Evolutionary conservation across 1,139 yeast species (phyloP).

Genomic region (Pichia sp.): DNA sequence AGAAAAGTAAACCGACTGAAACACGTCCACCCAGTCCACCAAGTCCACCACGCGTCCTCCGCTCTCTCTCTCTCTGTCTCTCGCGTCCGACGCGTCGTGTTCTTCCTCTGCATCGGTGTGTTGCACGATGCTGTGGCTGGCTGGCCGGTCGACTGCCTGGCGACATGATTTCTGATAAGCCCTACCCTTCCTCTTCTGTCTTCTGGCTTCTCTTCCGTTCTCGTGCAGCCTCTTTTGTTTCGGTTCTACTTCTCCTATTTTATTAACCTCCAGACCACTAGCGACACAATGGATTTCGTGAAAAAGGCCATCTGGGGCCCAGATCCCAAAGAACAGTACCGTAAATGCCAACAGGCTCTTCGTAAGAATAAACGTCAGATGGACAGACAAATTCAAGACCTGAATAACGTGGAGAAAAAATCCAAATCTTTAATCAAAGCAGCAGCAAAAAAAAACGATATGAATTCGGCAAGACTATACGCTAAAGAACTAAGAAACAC

Average conservation of each 20-base stretch:
- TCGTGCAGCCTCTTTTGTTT: no score
- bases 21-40: neutral
- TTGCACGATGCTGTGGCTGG: no score
- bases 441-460: slow-evolving; percentile 74
- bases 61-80: no score
- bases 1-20: neutral
- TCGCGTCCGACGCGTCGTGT: neutral
- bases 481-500: slow-evolving; percentile 79
- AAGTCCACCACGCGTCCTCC: no score
- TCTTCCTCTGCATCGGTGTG: no score
- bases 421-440: slow-evolving; percentile 70
- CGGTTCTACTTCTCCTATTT: no score
- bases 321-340: slow-evolving; percentile 80
- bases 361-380: slow-evolving; percentile 81
- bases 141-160: no score
- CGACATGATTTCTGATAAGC: no score
- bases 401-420: slow-evolving; percentile 57
- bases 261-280: no score
- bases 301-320: slow-evolving; percentile 93
- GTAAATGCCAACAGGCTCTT: slow-evolving; percentile 73
- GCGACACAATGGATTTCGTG: slow-evolving; percentile 65
- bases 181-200: no score
- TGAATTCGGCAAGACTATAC: slow-evolving; percentile 66
- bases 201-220: no score
- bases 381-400: slow-evolving; percentile 67